Evolutionary conservation across 495 filamentous ascomycete genomes (phyloP), one percentile per base, ranked within the genome.

Genomic region (Haplographium delicatum): DNA sequence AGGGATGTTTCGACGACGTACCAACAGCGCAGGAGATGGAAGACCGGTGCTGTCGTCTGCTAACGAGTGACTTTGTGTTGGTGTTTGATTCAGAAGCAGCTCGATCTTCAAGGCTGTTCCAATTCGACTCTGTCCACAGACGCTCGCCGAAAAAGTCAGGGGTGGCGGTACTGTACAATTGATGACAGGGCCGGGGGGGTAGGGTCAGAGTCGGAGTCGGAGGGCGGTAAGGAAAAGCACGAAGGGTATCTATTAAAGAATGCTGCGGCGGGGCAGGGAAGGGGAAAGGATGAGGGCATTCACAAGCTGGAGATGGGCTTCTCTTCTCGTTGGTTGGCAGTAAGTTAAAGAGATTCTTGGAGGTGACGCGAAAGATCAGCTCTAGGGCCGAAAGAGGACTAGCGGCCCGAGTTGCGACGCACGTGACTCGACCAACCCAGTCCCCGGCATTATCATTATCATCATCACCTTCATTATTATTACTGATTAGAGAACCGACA

Each of bases 271-370:
- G 20, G 15, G 24, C 24, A 4, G 26, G 15, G 19, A 51, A 43
- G 20, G 22, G 23, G 48, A 3, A 6, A 34, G 26, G 34, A 52
- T 57, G 54, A 57, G 19, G 48, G 19, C 37, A 57, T 48, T 47
- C 47, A 28, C 20, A 41, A 19, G 23, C 3, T n/a, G 25, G 19
- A n/a, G 28, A 33, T 50, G 47, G 22, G 50, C 40, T 26, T 46
- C 37, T 34, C 33, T 47, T 13, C 19, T 26, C 22, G 23, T 11
- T 37, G 28, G n/a, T 22, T 11, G n/a, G 31, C 18, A 49, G 31
- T 11, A 30, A 34, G 5, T 16, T 2, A 13, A 33, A 6, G 39
- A 22, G 28, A 31, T 31, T 31, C 4, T 22, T 41, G 39, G 3
- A 31, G 7, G 24, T 43, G 39, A 43, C 39, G 48, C 48, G 22